A percentile compares a stretch with the other conserved stretches of the same genome.
Evolutionary conservation across 2,329 filamentous ascomycete genomes (phyloP).

Genomic region (Aquanectria penicillioides): DNA sequence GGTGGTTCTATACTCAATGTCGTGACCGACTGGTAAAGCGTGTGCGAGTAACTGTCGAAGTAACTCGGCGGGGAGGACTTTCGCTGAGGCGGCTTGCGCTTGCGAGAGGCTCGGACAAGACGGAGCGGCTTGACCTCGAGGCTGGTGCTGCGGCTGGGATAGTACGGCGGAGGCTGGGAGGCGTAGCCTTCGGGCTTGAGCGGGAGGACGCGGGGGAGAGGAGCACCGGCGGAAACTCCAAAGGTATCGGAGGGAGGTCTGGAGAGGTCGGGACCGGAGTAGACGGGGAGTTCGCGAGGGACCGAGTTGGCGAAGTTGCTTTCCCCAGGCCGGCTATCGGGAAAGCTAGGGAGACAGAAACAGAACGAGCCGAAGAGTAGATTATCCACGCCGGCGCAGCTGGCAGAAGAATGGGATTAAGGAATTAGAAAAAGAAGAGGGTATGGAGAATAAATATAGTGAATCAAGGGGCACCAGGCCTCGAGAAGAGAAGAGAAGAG

Average conservation of each 20-base stretch:
- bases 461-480: constrained; percentile 14
- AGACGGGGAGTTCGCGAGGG: constrained; percentile 25
- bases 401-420: constrained; percentile 18
- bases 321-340: constrained; percentile 28
- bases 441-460: neutral
- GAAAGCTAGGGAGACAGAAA: constrained; percentile 31
- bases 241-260: constrained; percentile 13
- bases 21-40: constrained; percentile 25
- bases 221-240: constrained; percentile 27
- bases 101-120: constrained; percentile 30
- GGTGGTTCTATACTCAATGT: constrained; percentile 30
- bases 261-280: constrained; percentile 27
- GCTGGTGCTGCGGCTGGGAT: constrained; percentile 23
- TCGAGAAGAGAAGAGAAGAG: constrained; percentile 17
- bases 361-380: constrained; percentile 32
- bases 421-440: neutral
- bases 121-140: constrained; percentile 33
- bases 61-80: constrained; percentile 26
- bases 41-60: constrained; percentile 27
- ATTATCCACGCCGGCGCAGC: constrained; percentile 34
- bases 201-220: constrained; percentile 31
- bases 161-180: constrained; percentile 30
- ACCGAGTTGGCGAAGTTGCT: constrained; percentile 12
- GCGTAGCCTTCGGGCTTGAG: constrained; percentile 31
- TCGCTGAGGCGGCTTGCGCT: constrained; percentile 13